Conservation (phyloP, 2,329 filamentous ascomycete species). For the Colletotrichum spaethianum region DNA sequence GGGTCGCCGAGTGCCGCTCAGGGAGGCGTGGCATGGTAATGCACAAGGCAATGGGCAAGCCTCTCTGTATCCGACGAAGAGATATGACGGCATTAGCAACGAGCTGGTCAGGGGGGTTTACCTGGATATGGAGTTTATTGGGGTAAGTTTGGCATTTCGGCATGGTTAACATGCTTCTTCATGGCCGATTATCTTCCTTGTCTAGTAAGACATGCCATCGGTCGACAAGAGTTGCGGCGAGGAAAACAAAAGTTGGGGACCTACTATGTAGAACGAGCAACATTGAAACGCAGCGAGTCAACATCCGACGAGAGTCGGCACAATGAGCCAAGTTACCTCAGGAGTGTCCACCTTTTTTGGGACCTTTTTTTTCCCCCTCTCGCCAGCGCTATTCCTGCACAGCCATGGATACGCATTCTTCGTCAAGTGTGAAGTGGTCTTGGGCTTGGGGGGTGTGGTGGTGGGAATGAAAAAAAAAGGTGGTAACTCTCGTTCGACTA, state of each 20-base stretch:
- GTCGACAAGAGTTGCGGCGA: background rate
- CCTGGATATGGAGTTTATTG: background rate
- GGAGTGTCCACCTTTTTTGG: conserved; percentile 12
- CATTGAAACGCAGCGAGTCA: background rate
- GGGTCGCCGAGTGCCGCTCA: conserved; percentile 11
- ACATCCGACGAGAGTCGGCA: conserved; percentile 5
- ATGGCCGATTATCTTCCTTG: background rate
- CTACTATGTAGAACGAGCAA: background rate
- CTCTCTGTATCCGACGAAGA: background rate
- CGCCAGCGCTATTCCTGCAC: conserved; percentile 24
- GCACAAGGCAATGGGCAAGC: background rate
- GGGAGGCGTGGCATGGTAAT: conserved; percentile 8
- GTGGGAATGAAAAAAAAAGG: background rate
- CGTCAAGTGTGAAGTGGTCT: conserved; percentile 6
- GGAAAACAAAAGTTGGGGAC: background rate
- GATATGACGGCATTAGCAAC: conserved; percentile 7
- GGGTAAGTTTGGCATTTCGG: background rate
- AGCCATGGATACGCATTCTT: conserved; percentile 40
- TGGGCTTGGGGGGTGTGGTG: conserved; percentile 10
- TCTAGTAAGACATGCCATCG: background rate
- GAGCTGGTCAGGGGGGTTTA: background rate
- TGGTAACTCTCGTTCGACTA: conserved; percentile 35
- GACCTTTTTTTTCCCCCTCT: background rate
- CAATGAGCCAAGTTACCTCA: conserved; percentile 18
- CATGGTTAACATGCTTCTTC: background rate